Base-by-base conservation (phyloP, 2,329 filamentous ascomycete genomes). In the Thelonectria olida region DNA sequence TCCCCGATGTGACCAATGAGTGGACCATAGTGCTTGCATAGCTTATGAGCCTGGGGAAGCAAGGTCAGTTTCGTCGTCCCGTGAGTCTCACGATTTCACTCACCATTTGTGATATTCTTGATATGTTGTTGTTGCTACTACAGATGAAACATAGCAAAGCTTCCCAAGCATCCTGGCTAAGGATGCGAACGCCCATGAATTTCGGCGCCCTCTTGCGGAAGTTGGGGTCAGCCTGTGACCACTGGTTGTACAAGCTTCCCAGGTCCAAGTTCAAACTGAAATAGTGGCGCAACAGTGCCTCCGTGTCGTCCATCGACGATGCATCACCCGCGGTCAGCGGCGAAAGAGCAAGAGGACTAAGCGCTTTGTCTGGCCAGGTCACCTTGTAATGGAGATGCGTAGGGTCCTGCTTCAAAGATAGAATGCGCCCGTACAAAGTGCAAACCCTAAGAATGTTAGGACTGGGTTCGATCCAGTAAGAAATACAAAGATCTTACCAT, bases 41-140 rank as follows among this genome's bases (percentile, higher is more conserved):
- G 82, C 71, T 97, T 98, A 69, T 96, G 89, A 20, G 95, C 86
- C 87, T 90, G 57, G 7, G 31, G 3, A 45, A 19, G n/a, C 10
- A 22, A 58, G 31, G 64, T 49, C 41, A 44, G 28, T 27, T 48
- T 1, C 6, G 20, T 6, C 2, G 3, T 25, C 6, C n/a, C 17
- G 36, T 5, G 2, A 15, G 12, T 10, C 25, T 20, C 28, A 3
- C 12, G 13, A 28, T 12, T 7, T 15, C 23, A 36, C 73, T 65
- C 71, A 91, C 93, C 96, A 99, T 99, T 78, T 96, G 92, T 5
- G 92, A 95, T 75, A 99, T 99, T 38, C 96, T 88, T 2, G 90
- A 86, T 62, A 99, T 99, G 75, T 99, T 97, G 80, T 99, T 99
- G 79, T 99, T 99, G 78, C 93, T 97, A 78, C 94, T 97, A 83